Conservation (phyloP, 2,329 filamentous ascomycete species). For the Alternaria postmessia region DNA sequence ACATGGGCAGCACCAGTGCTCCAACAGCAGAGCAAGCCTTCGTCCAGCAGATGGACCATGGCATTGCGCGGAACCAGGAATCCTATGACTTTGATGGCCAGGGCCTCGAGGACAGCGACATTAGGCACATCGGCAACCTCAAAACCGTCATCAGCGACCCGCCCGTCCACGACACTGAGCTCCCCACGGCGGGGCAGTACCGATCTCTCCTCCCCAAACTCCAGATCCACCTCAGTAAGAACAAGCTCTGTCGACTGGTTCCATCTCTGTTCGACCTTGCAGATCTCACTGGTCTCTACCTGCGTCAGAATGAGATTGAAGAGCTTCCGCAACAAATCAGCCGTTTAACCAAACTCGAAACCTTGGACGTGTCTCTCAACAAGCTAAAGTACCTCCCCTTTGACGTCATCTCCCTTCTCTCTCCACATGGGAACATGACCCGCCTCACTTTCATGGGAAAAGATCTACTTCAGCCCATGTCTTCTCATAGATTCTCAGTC, state of each 20-base stretch:
- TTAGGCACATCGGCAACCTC: conserved; percentile 36
- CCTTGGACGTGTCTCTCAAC: conserved; percentile 37
- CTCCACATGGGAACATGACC: conserved; percentile 23
- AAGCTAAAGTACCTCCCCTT: conserved; percentile 34
- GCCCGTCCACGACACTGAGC: conserved; percentile 34
- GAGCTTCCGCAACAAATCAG: conserved; percentile 40
- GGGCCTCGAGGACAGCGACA: conserved; percentile 31
- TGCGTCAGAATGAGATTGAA: conserved; percentile 37
- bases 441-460: conserved; percentile 27
- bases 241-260: conserved; percentile 29
- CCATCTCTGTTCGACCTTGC: conserved; percentile 38
- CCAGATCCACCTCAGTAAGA: conserved; percentile 32
- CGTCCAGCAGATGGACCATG: conserved; percentile 17
- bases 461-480: conserved; percentile 25
- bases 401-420: conserved; percentile 33
- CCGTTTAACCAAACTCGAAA: conserved; percentile 27
- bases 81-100: conserved; percentile 25
- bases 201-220: conserved; percentile 42
- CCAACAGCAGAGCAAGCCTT: conserved; percentile 18
- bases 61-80: conserved; percentile 26
- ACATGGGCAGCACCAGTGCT: background rate
- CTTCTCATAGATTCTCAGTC: conserved; percentile 3
- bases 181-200: conserved; percentile 40
- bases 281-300: conserved; percentile 34
- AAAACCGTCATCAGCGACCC: conserved; percentile 35